Evolutionary conservation across 495 filamentous ascomycete species (phyloP), one percentile per base, ranked within the genome.

Genomic region (Trichoderma parareesei): DNA sequence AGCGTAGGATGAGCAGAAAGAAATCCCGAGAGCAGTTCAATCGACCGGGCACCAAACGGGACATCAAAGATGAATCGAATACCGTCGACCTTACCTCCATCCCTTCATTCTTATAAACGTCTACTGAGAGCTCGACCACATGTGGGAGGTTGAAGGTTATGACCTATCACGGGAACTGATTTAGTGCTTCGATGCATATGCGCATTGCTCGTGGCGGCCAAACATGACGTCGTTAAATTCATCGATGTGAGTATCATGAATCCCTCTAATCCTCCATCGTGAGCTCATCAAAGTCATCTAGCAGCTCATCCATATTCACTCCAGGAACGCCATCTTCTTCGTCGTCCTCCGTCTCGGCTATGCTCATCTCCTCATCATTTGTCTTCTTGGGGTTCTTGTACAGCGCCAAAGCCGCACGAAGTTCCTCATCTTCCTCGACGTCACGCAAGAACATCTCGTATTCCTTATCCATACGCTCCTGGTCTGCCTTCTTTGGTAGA

Each of bases 401-500:
- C 70, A 99, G 70, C 63, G 90, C 88, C 71, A 98, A 74, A 5
- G 91, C 92, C 61, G 84, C 78, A 38, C 93, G 82, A 61, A 99
- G 80, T 69, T 99, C 95, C 46, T 87, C 81, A 73, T 99, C 95
- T 73, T 97, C 92, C 75, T 99, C 95, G 11, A 99, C 89, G 75
- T 98, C 95, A 48, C 90, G 85, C 77, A 99, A 77, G 85, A 99
- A 99, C 86, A 90, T 86, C 80, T 99, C 95, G 72, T 92, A 98
- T 75, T 99, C 94, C 46, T 85, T 81, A 68, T 98, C 95, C 71
- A 92, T 85, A 55, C 86, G 83, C 63, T 91, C 89, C 67, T 90
- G 87, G 72, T 98, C 93, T 61, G 90, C 78, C 73, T 91, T 90
- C 75, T 87, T 85, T 42, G 85, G 87, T 61, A 88, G 75, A 74